phyloP scores from a whole-genome alignment of 2,329 filamentous ascomycete genomes.

The Nothopassalora personata region DNA sequence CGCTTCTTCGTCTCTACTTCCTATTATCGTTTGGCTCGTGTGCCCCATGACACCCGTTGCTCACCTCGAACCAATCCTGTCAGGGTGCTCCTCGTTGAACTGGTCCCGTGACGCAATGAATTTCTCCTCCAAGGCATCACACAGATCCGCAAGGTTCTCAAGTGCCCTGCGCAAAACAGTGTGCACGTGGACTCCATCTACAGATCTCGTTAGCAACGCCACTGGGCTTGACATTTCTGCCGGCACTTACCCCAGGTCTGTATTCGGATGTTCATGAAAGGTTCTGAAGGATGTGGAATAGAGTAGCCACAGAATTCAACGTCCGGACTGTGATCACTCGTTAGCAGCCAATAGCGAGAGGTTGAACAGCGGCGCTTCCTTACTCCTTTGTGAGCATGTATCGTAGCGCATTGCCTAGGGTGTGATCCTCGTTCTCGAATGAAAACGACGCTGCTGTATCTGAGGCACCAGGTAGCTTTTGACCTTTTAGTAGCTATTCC shows the following conservation, averaged over 20 bases:
- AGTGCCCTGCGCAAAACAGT: conserved; percentile 88
- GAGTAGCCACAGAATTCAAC: conserved; percentile 98
- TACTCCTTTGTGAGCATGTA: conserved; percentile 99
- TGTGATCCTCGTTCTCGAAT: conserved; percentile 90
- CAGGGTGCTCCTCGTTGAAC: conserved; percentile 44
- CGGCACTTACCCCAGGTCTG: conserved; percentile 78
- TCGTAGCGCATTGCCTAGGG: conserved; percentile 84
- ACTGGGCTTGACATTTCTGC: background rate
- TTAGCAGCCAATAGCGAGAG: conserved; percentile 2
- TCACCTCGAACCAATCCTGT: conserved; percentile 18
- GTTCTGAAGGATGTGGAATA: conserved; percentile 92
- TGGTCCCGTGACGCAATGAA: conserved; percentile 65
- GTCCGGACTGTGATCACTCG: conserved; percentile 59
- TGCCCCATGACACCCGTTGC: background rate
- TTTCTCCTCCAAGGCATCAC: conserved; percentile 88
- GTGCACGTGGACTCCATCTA: conserved; percentile 73
- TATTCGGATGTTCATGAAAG: conserved; percentile 94
- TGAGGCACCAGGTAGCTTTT: conserved; percentile 72
- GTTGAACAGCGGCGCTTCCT: conserved; percentile 26
- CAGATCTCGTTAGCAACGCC: background rate
- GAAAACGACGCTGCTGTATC: conserved; percentile 92
- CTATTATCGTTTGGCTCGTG: conserved; percentile 37
- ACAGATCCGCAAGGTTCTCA: conserved; percentile 80
- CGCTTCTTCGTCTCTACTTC: conserved; percentile 45
- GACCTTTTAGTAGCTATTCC: background rate